Evolutionary conservation across 2,329 filamentous ascomycete species (phyloP).

Genomic region (Apiospora pterosperma): DNA sequence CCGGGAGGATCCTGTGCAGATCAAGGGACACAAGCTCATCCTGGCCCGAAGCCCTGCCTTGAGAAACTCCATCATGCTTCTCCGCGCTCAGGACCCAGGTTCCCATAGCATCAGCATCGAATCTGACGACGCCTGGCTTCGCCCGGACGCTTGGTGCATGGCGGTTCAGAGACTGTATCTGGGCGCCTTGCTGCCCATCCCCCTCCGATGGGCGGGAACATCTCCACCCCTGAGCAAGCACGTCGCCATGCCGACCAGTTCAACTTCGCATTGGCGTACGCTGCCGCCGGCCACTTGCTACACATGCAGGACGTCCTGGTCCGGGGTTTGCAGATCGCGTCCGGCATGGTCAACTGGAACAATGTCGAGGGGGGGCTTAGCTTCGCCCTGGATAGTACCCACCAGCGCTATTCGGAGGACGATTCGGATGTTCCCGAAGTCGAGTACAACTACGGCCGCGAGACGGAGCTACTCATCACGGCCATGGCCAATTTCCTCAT

Average conservation of each 20-base stretch:
- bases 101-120: conserved; percentile 41
- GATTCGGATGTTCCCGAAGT: conserved; percentile 16
- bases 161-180: conserved; percentile 56
- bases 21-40: conserved; percentile 54
- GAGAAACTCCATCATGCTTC: conserved; percentile 28
- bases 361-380: conserved; percentile 58
- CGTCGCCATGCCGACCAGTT: conserved; percentile 41
- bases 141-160: conserved; percentile 53
- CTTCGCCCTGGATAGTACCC: conserved; percentile 48
- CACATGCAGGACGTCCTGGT: conserved; percentile 51
- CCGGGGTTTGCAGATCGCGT: conserved; percentile 58
- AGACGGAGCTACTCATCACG: conserved; percentile 51
- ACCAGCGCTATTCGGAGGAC: conserved; percentile 23
- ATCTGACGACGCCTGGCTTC: conserved; percentile 49
- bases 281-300: conserved; percentile 59
- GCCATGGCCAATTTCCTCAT: conserved; percentile 57
- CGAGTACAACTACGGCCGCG: conserved; percentile 51
- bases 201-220: conserved; percentile 25
- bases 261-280: conserved; percentile 59
- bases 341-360: conserved; percentile 57
- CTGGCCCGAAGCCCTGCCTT: conserved; percentile 49
- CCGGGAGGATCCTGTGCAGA: conserved; percentile 34
- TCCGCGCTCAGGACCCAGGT: conserved; percentile 28
- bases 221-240: conserved; percentile 18
- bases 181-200: background rate